Conservation (phyloP, 148 eudicot genomes). For the Silene conica region DNA sequence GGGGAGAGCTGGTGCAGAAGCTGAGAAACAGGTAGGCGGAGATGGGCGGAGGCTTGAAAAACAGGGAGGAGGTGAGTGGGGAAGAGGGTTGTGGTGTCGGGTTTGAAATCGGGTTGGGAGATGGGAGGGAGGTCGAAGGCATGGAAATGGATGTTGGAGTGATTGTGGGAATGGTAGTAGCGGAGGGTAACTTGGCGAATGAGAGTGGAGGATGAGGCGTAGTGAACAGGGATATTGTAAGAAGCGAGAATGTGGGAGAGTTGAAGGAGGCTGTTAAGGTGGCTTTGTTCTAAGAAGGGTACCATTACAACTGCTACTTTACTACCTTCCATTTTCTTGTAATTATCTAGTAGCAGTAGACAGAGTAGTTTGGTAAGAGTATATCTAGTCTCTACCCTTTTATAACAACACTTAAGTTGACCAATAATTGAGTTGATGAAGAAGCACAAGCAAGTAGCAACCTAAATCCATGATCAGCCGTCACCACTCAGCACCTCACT, state of each 20-base stretch:
- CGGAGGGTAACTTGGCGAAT: slow-evolving; percentile 29
- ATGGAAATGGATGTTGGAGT: slow-evolving; percentile 23
- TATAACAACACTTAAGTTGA: too few species aligned
- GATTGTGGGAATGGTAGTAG: too few species aligned
- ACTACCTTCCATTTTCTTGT: slow-evolving; percentile 19
- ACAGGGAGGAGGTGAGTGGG: slow-evolving; percentile 21
- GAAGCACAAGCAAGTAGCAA: too few species aligned
- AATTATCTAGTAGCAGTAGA: too few species aligned
- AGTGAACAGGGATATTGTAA: slow-evolving; percentile 25
- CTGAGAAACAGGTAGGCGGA: slow-evolving; percentile 21
- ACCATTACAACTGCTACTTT: slow-evolving; percentile 30
- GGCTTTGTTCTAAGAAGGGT: slow-evolving; percentile 30
- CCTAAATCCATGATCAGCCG: too few species aligned
- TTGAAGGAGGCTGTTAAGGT: slow-evolving; percentile 29
- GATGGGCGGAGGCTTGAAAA: slow-evolving; percentile 18
- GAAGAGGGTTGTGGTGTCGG: slow-evolving; percentile 6
- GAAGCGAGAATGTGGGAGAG: slow-evolving; percentile 27
- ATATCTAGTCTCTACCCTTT: too few species aligned
- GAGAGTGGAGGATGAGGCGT: slow-evolving; percentile 18
- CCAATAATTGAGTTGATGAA: too few species aligned
- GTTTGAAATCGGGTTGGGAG: slow-evolving; percentile 1
- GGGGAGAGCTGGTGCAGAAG: slow-evolving; percentile 20
- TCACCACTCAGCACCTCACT: too few species aligned
- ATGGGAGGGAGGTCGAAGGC: slow-evolving; percentile 24
- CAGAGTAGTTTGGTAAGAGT: too few species aligned